Evolutionary conservation across 352 stramenopile species (phyloP).

Genomic region (Pythium phragmitis): DNA sequence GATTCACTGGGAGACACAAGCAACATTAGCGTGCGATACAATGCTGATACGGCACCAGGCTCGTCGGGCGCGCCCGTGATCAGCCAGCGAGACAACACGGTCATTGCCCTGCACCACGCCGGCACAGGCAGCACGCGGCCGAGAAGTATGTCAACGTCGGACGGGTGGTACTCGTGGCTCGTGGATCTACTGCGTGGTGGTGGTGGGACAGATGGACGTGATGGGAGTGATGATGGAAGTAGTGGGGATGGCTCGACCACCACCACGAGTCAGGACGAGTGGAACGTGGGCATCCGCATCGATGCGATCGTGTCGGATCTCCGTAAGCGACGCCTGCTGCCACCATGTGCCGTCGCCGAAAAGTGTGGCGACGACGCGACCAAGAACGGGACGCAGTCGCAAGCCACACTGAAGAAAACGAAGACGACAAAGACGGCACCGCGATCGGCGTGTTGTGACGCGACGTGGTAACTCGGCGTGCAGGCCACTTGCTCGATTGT

Average conservation of each 20-base stretch:
- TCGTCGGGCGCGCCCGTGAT: constrained; percentile 64
- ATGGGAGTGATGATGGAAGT: neutral
- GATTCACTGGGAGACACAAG: neutral
- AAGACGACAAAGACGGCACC: no score
- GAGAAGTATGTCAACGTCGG: neutral
- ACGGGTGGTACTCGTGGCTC: constrained; percentile 5
- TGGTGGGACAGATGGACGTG: neutral
- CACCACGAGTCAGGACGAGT: constrained; percentile 6
- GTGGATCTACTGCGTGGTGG: neutral
- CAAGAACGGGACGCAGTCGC: neutral
- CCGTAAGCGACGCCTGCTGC: constrained; percentile 18
- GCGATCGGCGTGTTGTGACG: neutral
- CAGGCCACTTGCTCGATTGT: no score
- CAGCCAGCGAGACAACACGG: constrained; percentile 48
- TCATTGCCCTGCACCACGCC: constrained; percentile 67
- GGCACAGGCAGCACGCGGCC: constrained; percentile 19
- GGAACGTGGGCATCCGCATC: constrained; percentile 40
- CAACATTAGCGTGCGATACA: constrained; percentile 52
- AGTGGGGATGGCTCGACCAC: neutral
- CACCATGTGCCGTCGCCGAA: constrained; percentile 28
- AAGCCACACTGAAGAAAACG: neutral
- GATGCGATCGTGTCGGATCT: constrained; percentile 39
- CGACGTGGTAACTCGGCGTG: neutral
- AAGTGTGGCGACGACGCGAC: neutral
- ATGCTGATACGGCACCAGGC: constrained; percentile 65